Base-by-base conservation (phyloP, 148 eudicot species). In the Amaranthus cruentus region DNA sequence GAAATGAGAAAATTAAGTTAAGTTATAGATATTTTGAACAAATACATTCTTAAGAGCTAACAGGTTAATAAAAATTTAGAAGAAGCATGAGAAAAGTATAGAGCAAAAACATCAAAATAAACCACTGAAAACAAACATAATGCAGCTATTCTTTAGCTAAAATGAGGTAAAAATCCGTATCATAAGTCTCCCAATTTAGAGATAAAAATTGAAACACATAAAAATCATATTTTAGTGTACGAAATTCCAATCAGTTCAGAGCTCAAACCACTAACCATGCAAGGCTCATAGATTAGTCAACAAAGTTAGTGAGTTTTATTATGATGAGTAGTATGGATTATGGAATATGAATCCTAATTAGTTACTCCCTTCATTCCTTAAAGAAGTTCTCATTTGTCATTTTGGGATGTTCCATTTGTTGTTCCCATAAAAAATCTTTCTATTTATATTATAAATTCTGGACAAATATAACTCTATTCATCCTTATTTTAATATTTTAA, bases 1-100 rank as follows among this genome's bases (percentile, higher is more conserved):
- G 78, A 69, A 80, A 62, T 9, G 62, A 15, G 18, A 75, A 47
- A 51, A 11, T 7, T 55, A 56, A 28, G 55, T 63, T 75, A 72
- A 62, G 60, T 28, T 12, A 46, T 2, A n/a, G 13, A 49, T 60
- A 54, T 11, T 6, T 46, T 55, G 58, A 68, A 47, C 51, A 61
- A 72, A 38, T 62, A 54, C 68, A 62, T 15, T 73, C 59, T 15
- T 28, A 4, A 7, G 49, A 69, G 47, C 15, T 8, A 11, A 46
- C 21, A 70, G 15, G 53, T 47, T 3, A 47, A 57, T 18, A 59
- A 9, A 59, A 47, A 4, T 4, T 44, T 1, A 64, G 15, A 14
- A 47, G n/a, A 2, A 21, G n/a, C n/a, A 64, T 13, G 28, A 47
- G 2, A 11, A 13, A 12, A 64, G 28, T 14, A 47, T 6, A 2